phyloP scores from a whole-genome alignment of 2,329 filamentous ascomycete species.

The Aspergillus sp. region DNA sequence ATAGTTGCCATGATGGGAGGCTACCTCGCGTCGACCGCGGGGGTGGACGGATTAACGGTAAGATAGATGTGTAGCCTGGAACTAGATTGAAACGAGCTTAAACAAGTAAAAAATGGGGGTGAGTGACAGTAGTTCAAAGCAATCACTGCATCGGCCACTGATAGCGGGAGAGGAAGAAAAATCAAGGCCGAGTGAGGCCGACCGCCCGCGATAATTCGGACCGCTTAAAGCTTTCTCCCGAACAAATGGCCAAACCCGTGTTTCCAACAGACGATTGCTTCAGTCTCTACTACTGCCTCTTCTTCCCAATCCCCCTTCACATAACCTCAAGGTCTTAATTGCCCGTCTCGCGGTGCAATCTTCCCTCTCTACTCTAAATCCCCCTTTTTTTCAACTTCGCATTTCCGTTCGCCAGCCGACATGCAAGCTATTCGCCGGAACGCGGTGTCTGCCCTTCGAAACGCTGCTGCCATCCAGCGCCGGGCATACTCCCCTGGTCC shows the following conservation, averaged over 20 bases:
- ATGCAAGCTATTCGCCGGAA: constrained; percentile 88
- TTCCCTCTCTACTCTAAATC: constrained; percentile 18
- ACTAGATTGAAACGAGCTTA: neutral
- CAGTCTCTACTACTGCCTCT: constrained; percentile 21
- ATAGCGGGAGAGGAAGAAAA: constrained; percentile 17
- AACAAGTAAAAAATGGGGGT: neutral
- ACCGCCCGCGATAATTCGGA: constrained; percentile 31
- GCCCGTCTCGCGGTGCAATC: constrained; percentile 18
- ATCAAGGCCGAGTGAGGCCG: constrained; percentile 27
- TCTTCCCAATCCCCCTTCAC: constrained; percentile 14
- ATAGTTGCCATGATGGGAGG: constrained; percentile 58
- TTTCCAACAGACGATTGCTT: constrained; percentile 22
- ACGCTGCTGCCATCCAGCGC: constrained; percentile 61
- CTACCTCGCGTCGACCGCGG: constrained; percentile 15
- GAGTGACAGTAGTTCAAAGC: neutral
- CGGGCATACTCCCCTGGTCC: constrained; percentile 74
- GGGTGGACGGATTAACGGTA: neutral
- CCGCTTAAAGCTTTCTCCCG: constrained; percentile 41
- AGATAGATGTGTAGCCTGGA: neutral
- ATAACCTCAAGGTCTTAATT: constrained; percentile 17
- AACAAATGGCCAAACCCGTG: constrained; percentile 29
- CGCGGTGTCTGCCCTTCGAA: constrained; percentile 66
- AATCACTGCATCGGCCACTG: neutral
- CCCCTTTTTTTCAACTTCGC: neutral
- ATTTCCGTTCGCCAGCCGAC: constrained; percentile 19